Base-by-base conservation (phyloP, 306 rosid genomes). In the Phaseolus lunatus region DNA sequence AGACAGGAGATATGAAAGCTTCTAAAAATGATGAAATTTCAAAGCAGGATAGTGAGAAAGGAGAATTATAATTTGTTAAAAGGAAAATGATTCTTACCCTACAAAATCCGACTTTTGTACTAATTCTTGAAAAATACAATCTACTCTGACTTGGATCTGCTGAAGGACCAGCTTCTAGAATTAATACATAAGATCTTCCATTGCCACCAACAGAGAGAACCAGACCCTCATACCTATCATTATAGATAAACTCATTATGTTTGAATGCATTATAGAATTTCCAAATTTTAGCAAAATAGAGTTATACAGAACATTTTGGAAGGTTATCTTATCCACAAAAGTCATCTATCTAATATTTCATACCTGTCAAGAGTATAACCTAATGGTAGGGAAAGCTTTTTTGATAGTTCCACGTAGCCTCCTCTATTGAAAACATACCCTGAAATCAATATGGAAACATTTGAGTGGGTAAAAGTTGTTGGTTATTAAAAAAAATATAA, bases 131-230 rank as follows among this genome's bases (percentile, higher is more conserved):
- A 82, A 92, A 95, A 85, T 95, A 95, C 75, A 92, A 81, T 84
- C 77, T 95, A 81, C 98, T 92, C 82, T 90, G 98, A 80, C 91
- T 85, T 73, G 83, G 85, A 78, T 95, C 98, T 9, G 76, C 88
- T 0, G 70, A 82, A 80, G 98, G 96, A 84, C 98, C 98, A 33
- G 96, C 90, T 87, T 95, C 96, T 41, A 95, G 85, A 89, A 92
- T 95, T 78, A 92, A 80, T 65, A 92, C 87, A 78, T 92, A 95
- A 41, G 98, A 86, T 81, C 92, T 92, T 68, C 97, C 98, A 73
- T 95, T 95, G 79, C 98, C 97, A 77, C 98, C 98, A 29, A 95
- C 92, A 73, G 98, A 95, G 80, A 95, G 92, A 85, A 95, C 90
- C 79, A 95, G 80, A 77, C 98, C 98, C 85, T 95, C 98, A 23